Evolutionary conservation across 2,329 filamentous ascomycete genomes (phyloP).

Genomic region (Dothistroma pini): DNA sequence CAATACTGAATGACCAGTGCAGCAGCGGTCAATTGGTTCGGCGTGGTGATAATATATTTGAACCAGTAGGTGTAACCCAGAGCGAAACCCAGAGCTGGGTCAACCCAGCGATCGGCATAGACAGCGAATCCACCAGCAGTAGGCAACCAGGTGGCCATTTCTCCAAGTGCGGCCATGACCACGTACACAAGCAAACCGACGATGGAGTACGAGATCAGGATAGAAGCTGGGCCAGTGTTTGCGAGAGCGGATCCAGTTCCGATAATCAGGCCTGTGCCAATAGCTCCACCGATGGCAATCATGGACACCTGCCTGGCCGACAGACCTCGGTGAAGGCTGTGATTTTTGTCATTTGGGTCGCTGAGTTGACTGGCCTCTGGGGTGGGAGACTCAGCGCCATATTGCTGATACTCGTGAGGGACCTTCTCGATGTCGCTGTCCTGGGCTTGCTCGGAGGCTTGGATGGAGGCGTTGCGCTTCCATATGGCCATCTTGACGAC

Average conservation of each 20-base stretch:
- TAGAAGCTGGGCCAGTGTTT: slow-evolving; percentile 57
- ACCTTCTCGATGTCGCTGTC: slow-evolving; percentile 16
- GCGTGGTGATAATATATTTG: slow-evolving; percentile 80
- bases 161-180: slow-evolving; percentile 76
- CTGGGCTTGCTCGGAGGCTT: slow-evolving; percentile 6
- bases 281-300: slow-evolving; percentile 71
- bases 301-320: slow-evolving; percentile 56
- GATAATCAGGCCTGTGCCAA: slow-evolving; percentile 71
- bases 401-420: slow-evolving; percentile 19
- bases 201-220: slow-evolving; percentile 67
- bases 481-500: slow-evolving; percentile 9
- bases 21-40: slow-evolving; percentile 79
- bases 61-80: slow-evolving; percentile 56
- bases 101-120: slow-evolving; percentile 74
- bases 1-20: slow-evolving; percentile 77
- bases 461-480: slow-evolving; percentile 10
- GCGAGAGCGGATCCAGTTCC: slow-evolving; percentile 54
- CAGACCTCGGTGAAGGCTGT: slow-evolving; percentile 50
- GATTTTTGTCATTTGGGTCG: slow-evolving; percentile 22
- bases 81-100: slow-evolving; percentile 76
- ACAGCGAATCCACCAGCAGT: slow-evolving; percentile 75
- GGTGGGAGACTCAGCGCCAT: slow-evolving; percentile 15
- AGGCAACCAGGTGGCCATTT: slow-evolving; percentile 82
- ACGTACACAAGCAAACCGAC: slow-evolving; percentile 71
- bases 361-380: slow-evolving; percentile 18